Base-by-base conservation (phyloP, 2,329 filamentous ascomycete genomes). In the Arachnopeziza araneosa region DNA sequence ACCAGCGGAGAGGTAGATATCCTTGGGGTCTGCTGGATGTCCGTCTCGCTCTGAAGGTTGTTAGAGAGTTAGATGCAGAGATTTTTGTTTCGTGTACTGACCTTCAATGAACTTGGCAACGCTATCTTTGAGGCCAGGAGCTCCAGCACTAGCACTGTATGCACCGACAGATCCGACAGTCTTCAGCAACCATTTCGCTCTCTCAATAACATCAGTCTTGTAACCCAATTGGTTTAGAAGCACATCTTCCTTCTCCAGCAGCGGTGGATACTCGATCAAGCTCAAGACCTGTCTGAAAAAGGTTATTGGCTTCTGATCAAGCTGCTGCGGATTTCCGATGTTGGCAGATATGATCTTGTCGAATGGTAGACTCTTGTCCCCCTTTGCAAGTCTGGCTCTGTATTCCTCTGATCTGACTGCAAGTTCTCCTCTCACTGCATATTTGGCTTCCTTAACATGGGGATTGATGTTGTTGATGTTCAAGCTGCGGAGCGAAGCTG, bases 231-330 rank as follows among this genome's bases (percentile, higher is more conserved):
- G 75, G 59, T 86, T 83, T 72, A 87, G 77, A 64, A 98, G 79
- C n/a, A 89, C 87, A 66, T 93, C 84, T 74, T 91, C 86, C 69
- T 96, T 87, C 72, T 96, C 83, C 62, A 99, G 81, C 36, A 99
- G 80, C 60, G 80, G 75, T 0, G 95, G 95, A 79, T 98, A 93
- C 81, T 99, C 95, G 61, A 98, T 77, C 64, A 99, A 76, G 77
- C 91, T 96, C 71, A 95, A 83, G 26, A 99, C 95, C 79, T 99
- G 93, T 69, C 95, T 88, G 85, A 99, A 97, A 82, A 97, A 99
- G 68, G 95, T 99, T 71, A 99, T 93, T 71, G 95, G 95, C 82
- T 98, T 96, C 83, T 99, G 95, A 78, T 97, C 95, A 64, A 99
- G 86, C 78, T 99, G 95, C 78, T 99, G 95, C 3, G 95, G 95